These are phyloP conservation scores for Aspergillus homomorphus DNA, from an alignment of 495 filamentous ascomycete genomes.

Conservation along the genomic window DNA sequence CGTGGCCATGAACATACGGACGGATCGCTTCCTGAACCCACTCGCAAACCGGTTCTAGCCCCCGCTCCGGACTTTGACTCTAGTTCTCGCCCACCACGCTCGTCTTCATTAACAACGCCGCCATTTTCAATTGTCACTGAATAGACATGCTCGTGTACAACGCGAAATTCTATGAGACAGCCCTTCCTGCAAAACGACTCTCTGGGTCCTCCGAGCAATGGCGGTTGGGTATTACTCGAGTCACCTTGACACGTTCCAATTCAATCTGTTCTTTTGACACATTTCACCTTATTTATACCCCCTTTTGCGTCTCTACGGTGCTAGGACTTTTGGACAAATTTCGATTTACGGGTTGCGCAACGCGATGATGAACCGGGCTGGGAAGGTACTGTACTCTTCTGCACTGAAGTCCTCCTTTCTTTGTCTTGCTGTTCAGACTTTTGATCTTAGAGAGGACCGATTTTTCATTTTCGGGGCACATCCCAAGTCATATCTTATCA, in stretches of 20 bases:
- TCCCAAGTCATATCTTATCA: background rate
- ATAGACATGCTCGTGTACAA: background rate
- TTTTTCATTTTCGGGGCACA: background rate
- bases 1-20: conserved; percentile 10
- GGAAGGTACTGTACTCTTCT: background rate
- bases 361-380: conserved; percentile 6
- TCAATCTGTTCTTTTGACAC: conserved; percentile 19
- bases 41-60: conserved; percentile 29
- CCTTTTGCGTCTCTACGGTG: conserved; percentile 25
- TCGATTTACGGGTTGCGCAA: conserved; percentile 17
- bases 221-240: background rate
- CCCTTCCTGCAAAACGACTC: no score
- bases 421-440: conserved; percentile 9
- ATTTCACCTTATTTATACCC: conserved; percentile 29
- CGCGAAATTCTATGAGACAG: conserved; percentile 1
- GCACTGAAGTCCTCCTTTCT: background rate
- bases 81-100: conserved; percentile 37
- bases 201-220: background rate
- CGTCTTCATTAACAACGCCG: conserved; percentile 34
- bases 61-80: conserved; percentile 36
- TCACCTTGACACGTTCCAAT: conserved; percentile 14
- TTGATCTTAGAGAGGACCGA: background rate
- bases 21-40: conserved; percentile 19
- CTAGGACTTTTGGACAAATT: conserved; percentile 17
- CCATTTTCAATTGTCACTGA: conserved; percentile 14